These are phyloP conservation scores for Hyphopichia pseudoburtonii DNA, from an alignment of 1,139 yeast species.

Conservation along the genomic window DNA sequence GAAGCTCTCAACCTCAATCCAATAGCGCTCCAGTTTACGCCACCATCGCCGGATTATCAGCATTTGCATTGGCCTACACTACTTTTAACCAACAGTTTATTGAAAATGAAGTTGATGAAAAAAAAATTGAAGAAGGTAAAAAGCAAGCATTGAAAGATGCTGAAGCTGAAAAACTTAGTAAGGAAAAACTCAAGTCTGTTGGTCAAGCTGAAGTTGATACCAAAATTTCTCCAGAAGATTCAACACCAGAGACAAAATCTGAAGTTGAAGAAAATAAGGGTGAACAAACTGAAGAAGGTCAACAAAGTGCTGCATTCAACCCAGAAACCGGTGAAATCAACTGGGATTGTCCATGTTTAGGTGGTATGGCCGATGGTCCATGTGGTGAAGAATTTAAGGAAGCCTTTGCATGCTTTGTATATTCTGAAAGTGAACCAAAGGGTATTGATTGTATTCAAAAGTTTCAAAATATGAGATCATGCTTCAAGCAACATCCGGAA, in stretches of 20 bases:
- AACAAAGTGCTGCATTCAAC: constrained; percentile 70
- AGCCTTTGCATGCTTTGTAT: constrained; percentile 94
- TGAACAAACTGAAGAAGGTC: constrained; percentile 11
- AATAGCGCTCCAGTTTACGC: no score
- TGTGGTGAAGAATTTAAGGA: constrained; percentile 98
- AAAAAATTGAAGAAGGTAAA: constrained; percentile 9
- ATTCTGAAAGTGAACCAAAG: constrained; percentile 93
- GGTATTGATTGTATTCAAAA: constrained; percentile 95
- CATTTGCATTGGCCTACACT: constrained; percentile 6
- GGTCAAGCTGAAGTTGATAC: background rate
- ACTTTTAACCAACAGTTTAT: constrained; percentile 5
- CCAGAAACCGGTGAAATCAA: constrained; percentile 99
- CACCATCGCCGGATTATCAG: constrained; percentile 1
- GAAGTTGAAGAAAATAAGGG: constrained; percentile 9
- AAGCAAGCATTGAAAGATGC: constrained; percentile 9
- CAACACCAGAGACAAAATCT: constrained; percentile 3
- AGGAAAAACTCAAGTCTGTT: constrained; percentile 1
- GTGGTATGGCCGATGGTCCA: constrained; percentile 99
- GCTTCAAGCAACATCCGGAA: constrained; percentile 93
- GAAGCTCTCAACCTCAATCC: background rate
- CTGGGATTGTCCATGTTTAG: constrained; percentile 99
- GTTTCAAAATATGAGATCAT: constrained; percentile 88
- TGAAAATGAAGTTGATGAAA: constrained; percentile 12
- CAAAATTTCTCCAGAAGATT: constrained; percentile 1
- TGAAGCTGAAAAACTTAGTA: constrained; percentile 3